Evolutionary conservation across 1,284 basidiomycete genomes (phyloP).

Genomic region (Tilletia walkeri): DNA sequence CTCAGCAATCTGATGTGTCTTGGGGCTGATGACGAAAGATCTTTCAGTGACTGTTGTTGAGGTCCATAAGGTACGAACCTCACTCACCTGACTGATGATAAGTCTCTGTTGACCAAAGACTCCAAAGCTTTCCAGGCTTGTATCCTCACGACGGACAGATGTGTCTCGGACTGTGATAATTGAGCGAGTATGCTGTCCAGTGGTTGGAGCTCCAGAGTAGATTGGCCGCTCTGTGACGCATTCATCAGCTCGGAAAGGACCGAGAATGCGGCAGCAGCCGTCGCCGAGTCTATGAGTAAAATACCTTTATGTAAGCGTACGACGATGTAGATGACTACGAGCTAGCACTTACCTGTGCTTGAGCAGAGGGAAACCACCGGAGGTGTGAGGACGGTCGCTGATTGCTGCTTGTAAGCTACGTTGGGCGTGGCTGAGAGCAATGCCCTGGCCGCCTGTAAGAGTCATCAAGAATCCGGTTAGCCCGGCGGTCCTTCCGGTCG

Average conservation of each 20-base stretch:
- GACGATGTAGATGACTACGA: no score
- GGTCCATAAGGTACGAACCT: background rate
- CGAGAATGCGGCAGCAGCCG: background rate
- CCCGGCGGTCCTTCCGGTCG: background rate
- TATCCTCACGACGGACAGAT: background rate
- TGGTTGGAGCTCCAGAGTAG: background rate
- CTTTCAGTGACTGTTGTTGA: background rate
- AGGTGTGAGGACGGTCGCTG: background rate
- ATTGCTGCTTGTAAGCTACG: conserved; percentile 3
- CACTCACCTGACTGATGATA: no score
- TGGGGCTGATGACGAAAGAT: background rate
- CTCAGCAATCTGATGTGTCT: background rate
- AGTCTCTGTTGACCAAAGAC: background rate
- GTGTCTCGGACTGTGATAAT: background rate
- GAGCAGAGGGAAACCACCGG: conserved; percentile 10
- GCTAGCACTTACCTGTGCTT: background rate
- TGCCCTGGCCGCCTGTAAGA: conserved; percentile 7
- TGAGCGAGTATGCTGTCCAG: conserved; percentile 1
- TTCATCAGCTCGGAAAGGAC: conserved; percentile 5
- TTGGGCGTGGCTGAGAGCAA: background rate
- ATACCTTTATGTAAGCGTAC: no score
- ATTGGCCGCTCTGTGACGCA: background rate
- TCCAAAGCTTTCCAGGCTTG: conserved; percentile 11
- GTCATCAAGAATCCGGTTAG: background rate
- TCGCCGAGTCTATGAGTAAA: background rate